Conservation (phyloP, 352 stramenopile genomes). For the Blastocystis sp. region DNA sequence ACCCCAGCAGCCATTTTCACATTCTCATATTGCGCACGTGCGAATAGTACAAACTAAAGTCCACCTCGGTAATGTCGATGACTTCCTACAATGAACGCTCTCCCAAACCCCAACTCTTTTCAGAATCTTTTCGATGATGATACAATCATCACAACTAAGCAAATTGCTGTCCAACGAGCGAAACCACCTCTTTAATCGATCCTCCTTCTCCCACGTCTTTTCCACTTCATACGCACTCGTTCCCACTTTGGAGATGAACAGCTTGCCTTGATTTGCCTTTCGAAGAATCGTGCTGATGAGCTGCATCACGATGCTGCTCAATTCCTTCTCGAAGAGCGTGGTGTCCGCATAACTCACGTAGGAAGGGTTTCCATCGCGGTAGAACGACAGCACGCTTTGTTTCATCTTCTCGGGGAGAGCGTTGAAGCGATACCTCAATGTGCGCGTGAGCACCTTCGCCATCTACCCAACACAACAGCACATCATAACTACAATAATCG, state of each 20-base stretch:
- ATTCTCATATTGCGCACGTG: conserved; percentile 23
- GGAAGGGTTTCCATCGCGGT: neutral
- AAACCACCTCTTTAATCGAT: conserved; percentile 35
- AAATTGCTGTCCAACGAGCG: conserved; percentile 48
- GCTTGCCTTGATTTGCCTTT: neutral
- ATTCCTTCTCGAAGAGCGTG: conserved; percentile 3
- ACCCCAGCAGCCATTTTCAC: neutral
- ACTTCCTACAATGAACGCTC: conserved; percentile 7
- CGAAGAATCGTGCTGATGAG: conserved; percentile 36
- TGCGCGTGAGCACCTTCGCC: conserved; percentile 44
- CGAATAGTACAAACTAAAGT: conserved; percentile 29
- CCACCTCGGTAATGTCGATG: conserved; percentile 44
- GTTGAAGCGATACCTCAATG: conserved; percentile 47
- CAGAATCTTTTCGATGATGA: conserved; percentile 37
- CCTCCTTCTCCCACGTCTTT: conserved; percentile 36
- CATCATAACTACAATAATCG: neutral
- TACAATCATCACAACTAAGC: conserved; percentile 23
- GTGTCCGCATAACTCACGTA: neutral
- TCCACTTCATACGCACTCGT: conserved; percentile 26
- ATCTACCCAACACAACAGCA: conserved; percentile 17
- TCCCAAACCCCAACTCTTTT: neutral
- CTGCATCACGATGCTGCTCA: conserved; percentile 54
- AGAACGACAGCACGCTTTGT: conserved; percentile 9
- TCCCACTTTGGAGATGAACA: conserved; percentile 21
- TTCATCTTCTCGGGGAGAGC: conserved; percentile 27